Conservation (phyloP, 352 stramenopile species). For the Globisporangium yorkense region DNA sequence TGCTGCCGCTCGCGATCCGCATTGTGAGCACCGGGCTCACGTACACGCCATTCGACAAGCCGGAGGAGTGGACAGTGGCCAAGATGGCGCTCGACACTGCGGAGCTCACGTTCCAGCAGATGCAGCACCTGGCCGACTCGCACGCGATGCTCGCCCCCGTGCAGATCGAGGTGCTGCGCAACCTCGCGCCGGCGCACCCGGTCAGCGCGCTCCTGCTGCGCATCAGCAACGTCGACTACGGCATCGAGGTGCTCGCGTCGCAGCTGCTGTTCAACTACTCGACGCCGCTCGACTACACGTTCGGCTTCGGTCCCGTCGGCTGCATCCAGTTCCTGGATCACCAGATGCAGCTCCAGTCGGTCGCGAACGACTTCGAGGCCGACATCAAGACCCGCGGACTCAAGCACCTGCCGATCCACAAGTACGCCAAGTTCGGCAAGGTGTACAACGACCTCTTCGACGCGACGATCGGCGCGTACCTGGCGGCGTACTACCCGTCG, state of each 20-base stretch:
- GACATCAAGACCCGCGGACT: constrained; percentile 5
- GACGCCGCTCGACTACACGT: constrained; percentile 35
- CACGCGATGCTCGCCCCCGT: constrained; percentile 44
- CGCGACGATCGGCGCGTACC: neutral
- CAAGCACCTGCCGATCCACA: constrained; percentile 4
- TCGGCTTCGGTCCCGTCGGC: constrained; percentile 32
- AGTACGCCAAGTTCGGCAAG: constrained; percentile 7
- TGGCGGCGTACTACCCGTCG: neutral
- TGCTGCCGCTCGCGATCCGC: constrained; percentile 38
- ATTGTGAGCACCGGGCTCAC: constrained; percentile 32
- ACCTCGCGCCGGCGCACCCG: constrained; percentile 25
- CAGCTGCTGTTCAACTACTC: constrained; percentile 34
- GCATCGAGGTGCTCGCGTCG: constrained; percentile 27
- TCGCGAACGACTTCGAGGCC: constrained; percentile 2
- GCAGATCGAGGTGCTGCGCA: constrained; percentile 32
- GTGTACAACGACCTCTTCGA: neutral
- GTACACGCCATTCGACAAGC: constrained; percentile 38
- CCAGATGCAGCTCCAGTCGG: neutral
- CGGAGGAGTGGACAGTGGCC: constrained; percentile 39
- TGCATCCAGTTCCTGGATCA: constrained; percentile 21
- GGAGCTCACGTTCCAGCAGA: constrained; percentile 40
- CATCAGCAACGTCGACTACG: constrained; percentile 33
- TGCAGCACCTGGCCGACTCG: constrained; percentile 46
- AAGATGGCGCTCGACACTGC: constrained; percentile 42
- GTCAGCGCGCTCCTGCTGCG: constrained; percentile 28